phyloP scores from a whole-genome alignment of 73 alveolate genomes.

The Durusdinium trenchii region DNA sequence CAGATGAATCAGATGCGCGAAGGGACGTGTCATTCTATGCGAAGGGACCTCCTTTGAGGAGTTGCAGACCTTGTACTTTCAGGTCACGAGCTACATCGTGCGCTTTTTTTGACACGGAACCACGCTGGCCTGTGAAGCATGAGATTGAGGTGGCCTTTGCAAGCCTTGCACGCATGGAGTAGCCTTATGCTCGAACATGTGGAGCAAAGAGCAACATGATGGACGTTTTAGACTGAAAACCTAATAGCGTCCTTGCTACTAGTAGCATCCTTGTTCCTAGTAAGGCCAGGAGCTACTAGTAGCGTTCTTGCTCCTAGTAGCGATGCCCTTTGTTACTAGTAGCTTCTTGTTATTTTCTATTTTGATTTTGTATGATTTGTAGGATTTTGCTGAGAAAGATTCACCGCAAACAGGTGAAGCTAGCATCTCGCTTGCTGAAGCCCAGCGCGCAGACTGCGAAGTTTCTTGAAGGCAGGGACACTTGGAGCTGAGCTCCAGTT shows the following conservation, averaged over 20 bases:
- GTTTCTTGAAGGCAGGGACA: slow-evolving; percentile 55
- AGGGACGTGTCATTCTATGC: neutral
- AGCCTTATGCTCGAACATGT: neutral
- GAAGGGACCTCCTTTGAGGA: neutral
- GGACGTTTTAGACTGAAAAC: no score
- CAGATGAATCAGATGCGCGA: no score
- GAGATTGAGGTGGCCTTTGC: slow-evolving; percentile 41
- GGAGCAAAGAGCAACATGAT: no score
- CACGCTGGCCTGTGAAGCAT: slow-evolving; percentile 80
- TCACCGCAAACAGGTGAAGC: slow-evolving; percentile 53
- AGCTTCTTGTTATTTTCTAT: no score
- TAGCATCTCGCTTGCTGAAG: slow-evolving; percentile 56
- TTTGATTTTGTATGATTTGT: no score
- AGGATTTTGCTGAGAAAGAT: no score
- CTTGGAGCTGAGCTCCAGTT: neutral
- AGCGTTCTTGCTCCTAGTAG: no score
- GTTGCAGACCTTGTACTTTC: neutral
- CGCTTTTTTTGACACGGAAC: slow-evolving; percentile 80
- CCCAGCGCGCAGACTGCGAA: slow-evolving; percentile 74
- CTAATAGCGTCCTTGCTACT: no score
- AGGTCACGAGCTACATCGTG: slow-evolving; percentile 67
- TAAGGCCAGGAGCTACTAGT: no score
- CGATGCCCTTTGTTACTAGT: no score
- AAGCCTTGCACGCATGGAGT: neutral
- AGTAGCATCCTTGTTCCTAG: no score